Percentiles rank a stretch among this genome's conserved stretches.
Evolutionary conservation across 768 basidiomycete genomes (phyloP).

Genomic region (Lentinula edodes): DNA sequence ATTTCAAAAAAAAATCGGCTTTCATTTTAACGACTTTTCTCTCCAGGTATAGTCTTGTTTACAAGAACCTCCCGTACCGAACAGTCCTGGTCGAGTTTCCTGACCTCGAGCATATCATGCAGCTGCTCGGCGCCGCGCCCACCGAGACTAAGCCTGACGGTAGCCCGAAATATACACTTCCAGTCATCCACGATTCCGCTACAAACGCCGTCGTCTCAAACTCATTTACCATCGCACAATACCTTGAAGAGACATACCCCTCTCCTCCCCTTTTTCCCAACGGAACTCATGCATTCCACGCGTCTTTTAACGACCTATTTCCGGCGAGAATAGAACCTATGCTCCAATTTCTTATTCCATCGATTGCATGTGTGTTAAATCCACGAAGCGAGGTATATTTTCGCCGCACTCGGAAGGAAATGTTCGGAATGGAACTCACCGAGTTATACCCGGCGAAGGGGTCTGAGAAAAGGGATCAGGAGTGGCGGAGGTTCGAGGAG

Average conservation of each 20-base stretch:
- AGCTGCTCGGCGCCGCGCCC: constrained; percentile 22
- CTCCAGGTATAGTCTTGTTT: constrained; percentile 9
- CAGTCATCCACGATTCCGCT: constrained; percentile 31
- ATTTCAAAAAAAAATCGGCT: too few species aligned
- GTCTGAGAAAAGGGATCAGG: not conserved
- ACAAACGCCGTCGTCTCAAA: constrained; percentile 26
- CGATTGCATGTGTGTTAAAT: constrained; percentile 2
- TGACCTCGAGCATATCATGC: constrained; percentile 25
- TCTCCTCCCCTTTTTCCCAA: constrained; percentile 22
- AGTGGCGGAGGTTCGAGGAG: constrained; percentile 8
- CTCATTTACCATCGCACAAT: constrained; percentile 28
- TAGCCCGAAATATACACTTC: constrained; percentile 27
- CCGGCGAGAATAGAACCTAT: constrained; percentile 10
- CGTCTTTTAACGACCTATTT: constrained; percentile 11
- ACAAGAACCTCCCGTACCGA: constrained; percentile 20
- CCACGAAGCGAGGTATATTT: constrained; percentile 10
- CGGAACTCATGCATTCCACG: constrained; percentile 24
- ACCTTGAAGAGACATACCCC: constrained; percentile 35
- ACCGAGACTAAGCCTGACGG: constrained; percentile 20
- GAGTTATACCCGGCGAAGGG: constrained; percentile 4
- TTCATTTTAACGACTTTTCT: not conserved
- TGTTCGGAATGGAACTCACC: constrained; percentile 5
- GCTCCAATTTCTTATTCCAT: constrained; percentile 11
- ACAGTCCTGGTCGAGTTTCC: constrained; percentile 37
- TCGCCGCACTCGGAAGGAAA: constrained; percentile 2